phyloP scores from a whole-genome alignment of 2,329 filamentous ascomycete genomes.

The Dactylellina haptotyla region DNA sequence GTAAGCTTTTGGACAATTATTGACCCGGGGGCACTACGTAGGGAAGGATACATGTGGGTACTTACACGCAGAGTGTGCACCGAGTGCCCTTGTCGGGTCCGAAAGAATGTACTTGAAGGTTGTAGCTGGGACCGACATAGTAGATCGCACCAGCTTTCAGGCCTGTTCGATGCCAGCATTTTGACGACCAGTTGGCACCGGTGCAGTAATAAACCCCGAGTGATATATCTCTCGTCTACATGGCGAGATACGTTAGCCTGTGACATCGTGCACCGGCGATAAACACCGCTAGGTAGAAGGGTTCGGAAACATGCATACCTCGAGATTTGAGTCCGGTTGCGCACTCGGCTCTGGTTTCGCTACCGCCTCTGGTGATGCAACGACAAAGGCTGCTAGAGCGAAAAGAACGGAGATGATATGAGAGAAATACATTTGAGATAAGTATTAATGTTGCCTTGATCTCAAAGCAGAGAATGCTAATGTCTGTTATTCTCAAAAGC shows the following conservation, averaged over 20 bases:
- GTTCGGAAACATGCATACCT: constrained; percentile 7
- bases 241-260: background rate
- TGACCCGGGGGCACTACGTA: too few relatives aligned
- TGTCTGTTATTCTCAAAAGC: background rate
- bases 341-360: background rate
- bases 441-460: constrained; percentile 1
- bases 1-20: background rate
- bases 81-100: constrained; percentile 40
- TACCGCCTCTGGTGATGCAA: constrained; percentile 11
- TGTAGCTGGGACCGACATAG: constrained; percentile 24
- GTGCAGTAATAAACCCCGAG: constrained; percentile 45
- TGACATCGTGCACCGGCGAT: too few relatives aligned
- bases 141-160: constrained; percentile 29
- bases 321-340: background rate
- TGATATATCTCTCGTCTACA: constrained; percentile 18
- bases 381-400: background rate
- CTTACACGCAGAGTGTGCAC: constrained; percentile 44
- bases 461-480: background rate
- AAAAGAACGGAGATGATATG: constrained; percentile 7
- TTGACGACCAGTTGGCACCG: constrained; percentile 11
- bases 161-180: constrained; percentile 37
- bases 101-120: constrained; percentile 26
- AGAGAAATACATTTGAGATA: constrained; percentile 25
- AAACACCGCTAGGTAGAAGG: background rate
- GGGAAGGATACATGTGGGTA: background rate